Evolutionary conservation across 2,329 filamentous ascomycete species (phyloP), one percentile per base, ranked within the genome.

Genomic region (Polytolypa hystricis): DNA sequence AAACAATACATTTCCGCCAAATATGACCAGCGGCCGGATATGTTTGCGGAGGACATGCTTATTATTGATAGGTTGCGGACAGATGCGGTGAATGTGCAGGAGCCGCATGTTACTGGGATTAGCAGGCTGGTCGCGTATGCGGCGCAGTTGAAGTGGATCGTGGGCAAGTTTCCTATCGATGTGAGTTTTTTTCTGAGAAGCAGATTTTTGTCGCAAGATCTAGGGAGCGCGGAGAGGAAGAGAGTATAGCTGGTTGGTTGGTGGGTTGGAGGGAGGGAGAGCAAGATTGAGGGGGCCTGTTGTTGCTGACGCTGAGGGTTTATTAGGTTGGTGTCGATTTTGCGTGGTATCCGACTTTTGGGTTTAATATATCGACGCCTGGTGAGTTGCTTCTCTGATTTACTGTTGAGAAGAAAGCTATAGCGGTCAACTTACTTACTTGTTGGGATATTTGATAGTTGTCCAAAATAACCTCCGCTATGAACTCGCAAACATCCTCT

Each of bases 21-120:
- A 71, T 96, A 96, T 79, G 89, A 96, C 61, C 91, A 98, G 58
- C 89, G 94, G 56, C 89, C 91, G 21, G 86, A 95, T 60, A 93
- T 94, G 81, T 98, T 98, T 62, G 76, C 77, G 44, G 74, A 84
- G 45, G 91, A 98, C 64, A 76, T 94, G 40, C 78, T 87, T 54
- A 74, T 81, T 46, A 86, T 98, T 52, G 86, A 96, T 55, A 69
- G 75, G 33, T 66, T 96, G 40, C 79, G 91, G 4, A 74, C 74
- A 43, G 84, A 93, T 56, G 91, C 91, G n/a, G 71, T 94, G 38
- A 84, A 86, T 57, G 81, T 91, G 2, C 76, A 81, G 41, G 91
- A 98, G 56, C 78, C 91, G 2, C 91, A 98, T 55, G 67, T 74
- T 4, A 93, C 81, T 55, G 89, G 89, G 15, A 73, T 94, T 48